Evolutionary conservation across 2,329 filamentous ascomycete genomes (phyloP), one percentile per base, ranked within the genome.

Genomic region (Pseudocercospora macadamiae): DNA sequence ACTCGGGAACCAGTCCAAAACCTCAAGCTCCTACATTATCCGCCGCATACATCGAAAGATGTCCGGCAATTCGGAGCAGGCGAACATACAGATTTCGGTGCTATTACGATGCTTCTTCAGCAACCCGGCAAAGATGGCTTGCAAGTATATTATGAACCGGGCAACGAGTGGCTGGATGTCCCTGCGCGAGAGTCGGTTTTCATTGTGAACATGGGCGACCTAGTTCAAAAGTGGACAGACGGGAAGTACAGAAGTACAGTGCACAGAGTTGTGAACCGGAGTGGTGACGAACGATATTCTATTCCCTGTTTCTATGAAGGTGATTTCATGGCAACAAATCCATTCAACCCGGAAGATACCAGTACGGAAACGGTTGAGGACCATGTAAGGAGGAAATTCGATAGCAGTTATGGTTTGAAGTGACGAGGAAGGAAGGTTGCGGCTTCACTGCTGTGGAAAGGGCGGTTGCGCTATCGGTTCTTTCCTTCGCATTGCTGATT

Each of bases 131-230:
- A 72, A 6, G 71, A 73, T 3, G 77, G 78, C 1, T 66, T 80
- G 2, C 77, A 81, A 60, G 77, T 80, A 18, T 58, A 59, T 34
- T 68, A 72, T 9, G 69, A 73, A 52, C 75, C 74, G 61, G 69
- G 71, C 42, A 68, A 69, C 2, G 65, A 53, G 0, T 81, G 79
- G 79, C 68, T 81, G 0, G 65, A 73, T 51, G 78, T 77, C 0
- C 74, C 79, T 52, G 79, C 79, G 0, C 63, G 77, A 0, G 71
- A 72, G 2, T 77, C 77, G 14, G 71, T 75, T 0, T 80, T 79
- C 54, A 77, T 81, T 2, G 77, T 82, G 4, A 81, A 82, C 61
- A 77, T 82, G 45, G 79, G 79, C 0, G 79, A 82, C 61, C 77
- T 81, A 75, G 74, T 81, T 60, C 74, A 79, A 68, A 67, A 75